These are phyloP conservation scores for Penicillium sp. DNA, from an alignment of 2,329 filamentous ascomycete species.

Conservation along the genomic window DNA sequence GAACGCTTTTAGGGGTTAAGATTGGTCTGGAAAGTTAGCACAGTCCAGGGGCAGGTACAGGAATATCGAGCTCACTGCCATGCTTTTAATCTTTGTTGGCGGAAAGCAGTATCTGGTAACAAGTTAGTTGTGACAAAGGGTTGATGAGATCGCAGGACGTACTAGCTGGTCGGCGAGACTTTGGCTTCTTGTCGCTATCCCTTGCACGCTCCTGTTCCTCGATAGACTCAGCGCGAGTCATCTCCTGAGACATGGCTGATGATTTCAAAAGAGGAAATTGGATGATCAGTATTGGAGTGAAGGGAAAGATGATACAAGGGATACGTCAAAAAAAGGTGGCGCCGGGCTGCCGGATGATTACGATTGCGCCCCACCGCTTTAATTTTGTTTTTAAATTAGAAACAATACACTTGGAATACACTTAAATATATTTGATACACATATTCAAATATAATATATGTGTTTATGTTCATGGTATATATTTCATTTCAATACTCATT, in stretches of 20 bases:
- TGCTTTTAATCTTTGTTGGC: constrained; percentile 94
- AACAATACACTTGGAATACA: neutral
- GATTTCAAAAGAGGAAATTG: neutral
- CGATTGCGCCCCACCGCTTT: constrained; percentile 13
- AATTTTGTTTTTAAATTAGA: constrained; percentile 1
- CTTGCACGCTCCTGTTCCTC: constrained; percentile 44
- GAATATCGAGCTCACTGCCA: constrained; percentile 72
- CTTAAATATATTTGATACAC: no score
- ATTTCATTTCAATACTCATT: no score
- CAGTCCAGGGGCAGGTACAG: neutral
- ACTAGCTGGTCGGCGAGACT: constrained; percentile 91
- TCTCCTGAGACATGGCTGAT: constrained; percentile 44
- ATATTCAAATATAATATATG: no score
- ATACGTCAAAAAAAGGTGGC: constrained; percentile 29
- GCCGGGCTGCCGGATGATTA: constrained; percentile 20
- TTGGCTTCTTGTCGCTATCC: constrained; percentile 67
- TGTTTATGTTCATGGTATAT: no score
- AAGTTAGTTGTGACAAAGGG: constrained; percentile 9
- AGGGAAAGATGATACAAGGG: constrained; percentile 9
- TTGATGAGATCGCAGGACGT: constrained; percentile 30
- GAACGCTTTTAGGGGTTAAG: constrained; percentile 87
- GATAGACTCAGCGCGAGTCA: constrained; percentile 43
- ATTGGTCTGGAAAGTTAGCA: constrained; percentile 65
- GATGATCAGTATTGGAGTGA: constrained; percentile 2
- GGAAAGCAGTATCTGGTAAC: constrained; percentile 80